phyloP scores from a whole-genome alignment of 495 filamentous ascomycete genomes.

The Evernia prunastri region DNA sequence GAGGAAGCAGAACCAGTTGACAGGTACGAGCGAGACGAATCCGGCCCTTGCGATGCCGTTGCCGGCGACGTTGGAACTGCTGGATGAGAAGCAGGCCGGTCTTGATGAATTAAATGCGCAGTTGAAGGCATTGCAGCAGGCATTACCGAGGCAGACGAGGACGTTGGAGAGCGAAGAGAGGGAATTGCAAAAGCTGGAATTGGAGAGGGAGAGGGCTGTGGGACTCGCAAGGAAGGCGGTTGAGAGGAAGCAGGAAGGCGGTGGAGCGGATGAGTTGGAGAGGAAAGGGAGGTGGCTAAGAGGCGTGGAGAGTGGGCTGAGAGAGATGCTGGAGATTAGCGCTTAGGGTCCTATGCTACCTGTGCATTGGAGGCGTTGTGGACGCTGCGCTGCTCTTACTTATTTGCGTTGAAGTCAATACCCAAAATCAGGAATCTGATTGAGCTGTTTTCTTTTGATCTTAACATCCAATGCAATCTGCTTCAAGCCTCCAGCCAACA shows the following conservation, averaged over 20 bases:
- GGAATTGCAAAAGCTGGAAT: slow-evolving; percentile 66
- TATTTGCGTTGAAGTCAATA: background rate
- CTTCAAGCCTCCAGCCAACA: background rate
- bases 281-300: slow-evolving; percentile 77
- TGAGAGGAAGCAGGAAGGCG: slow-evolving; percentile 66
- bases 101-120: slow-evolving; percentile 60
- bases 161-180: slow-evolving; percentile 65
- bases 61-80: slow-evolving; percentile 49
- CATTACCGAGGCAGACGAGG: slow-evolving; percentile 63
- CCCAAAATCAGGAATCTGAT: background rate
- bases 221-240: slow-evolving; percentile 72
- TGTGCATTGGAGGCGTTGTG: background rate
- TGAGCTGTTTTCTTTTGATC: background rate
- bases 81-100: slow-evolving; percentile 56
- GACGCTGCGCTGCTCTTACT: background rate
- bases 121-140: slow-evolving; percentile 55
- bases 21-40: slow-evolving; percentile 26
- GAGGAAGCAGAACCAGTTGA: slow-evolving; percentile 17
- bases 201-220: slow-evolving; percentile 58
- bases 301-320: slow-evolving; percentile 61
- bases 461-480: background rate
- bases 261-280: slow-evolving; percentile 72
- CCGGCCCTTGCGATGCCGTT: slow-evolving; percentile 49
- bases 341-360: slow-evolving; percentile 3
- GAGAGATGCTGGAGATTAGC: slow-evolving; percentile 54